phyloP scores from a whole-genome alignment of 768 basidiomycete species.

The Termitomyces sp. region DNA sequence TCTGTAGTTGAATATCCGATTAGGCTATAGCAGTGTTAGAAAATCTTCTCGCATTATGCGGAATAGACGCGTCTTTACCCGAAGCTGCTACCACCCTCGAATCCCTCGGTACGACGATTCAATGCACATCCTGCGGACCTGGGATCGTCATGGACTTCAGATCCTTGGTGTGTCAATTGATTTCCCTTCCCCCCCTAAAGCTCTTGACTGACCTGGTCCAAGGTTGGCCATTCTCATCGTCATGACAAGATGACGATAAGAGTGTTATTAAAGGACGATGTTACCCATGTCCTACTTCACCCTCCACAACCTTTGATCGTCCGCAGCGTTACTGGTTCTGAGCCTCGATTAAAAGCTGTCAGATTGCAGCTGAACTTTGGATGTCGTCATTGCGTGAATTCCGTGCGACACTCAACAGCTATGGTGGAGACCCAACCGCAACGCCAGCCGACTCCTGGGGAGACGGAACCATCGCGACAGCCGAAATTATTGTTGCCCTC shows the following conservation, averaged over 20 bases:
- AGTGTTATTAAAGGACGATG: conserved; percentile 24
- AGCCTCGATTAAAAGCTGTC: conserved; percentile 23
- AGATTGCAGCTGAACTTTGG: conserved; percentile 41
- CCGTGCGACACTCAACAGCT: neutral
- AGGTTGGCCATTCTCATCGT: conserved; percentile 67
- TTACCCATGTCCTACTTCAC: conserved; percentile 17
- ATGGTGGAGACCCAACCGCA: neutral
- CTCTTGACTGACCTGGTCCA: neutral
- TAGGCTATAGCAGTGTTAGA: conserved; percentile 50
- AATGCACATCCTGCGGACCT: conserved; percentile 50
- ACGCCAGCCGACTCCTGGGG: neutral
- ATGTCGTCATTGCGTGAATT: conserved; percentile 50
- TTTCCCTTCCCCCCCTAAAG: neutral
- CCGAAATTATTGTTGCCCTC: neutral
- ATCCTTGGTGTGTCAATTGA: conserved; percentile 40
- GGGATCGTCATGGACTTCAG: conserved; percentile 47
- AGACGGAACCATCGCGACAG: neutral
- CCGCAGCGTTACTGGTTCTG: conserved; percentile 15
- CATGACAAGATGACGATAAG: conserved; percentile 52
- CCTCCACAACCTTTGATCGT: conserved; percentile 17
- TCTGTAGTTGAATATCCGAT: neutral
- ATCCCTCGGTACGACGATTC: conserved; percentile 29
- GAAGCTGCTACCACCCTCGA: conserved; percentile 21
- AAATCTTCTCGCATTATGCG: conserved; percentile 32
- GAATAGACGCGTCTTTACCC: conserved; percentile 27